Base-by-base conservation (phyloP, 2,329 filamentous ascomycete genomes). In the Fusarium mundagurra region DNA sequence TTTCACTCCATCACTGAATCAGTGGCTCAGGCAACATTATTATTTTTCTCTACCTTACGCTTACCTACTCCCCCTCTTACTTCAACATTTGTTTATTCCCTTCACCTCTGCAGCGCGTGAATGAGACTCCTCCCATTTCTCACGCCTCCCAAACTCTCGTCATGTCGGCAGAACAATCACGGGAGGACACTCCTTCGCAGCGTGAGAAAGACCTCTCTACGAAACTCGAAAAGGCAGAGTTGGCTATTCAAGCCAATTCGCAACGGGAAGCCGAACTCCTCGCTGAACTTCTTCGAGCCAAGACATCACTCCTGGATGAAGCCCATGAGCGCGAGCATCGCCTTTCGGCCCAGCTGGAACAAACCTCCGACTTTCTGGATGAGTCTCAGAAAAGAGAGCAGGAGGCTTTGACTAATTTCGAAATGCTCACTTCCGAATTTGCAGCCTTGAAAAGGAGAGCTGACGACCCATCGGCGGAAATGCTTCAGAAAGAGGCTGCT, bases 161-260 rank as follows among this genome's bases (percentile, higher is more conserved):
- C 31, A 71, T 71, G 68, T 38, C 61, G 24, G 39, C 36, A 13
- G 38, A 64, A 45, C 63, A 64, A 18, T 24, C 39, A 33, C 36
- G 20, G 6, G 34, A 50, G 34, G 11, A 27, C 13, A 16, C 12
- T 22, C 34, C 29, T n/a, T 61, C 64, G 11, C 36, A 70, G 24
- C 61, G 65, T 3, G 65, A 73, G 43, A 65, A 22, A 27, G 61
- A 70, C 8, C 71, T 73, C 17, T 48, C 51, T 8, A 17, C 27
- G 22, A 55, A 67, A 22, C 65, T 73, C 6, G 41, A 65, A n/a
- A 44, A 55, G n/a, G 64, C 69, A 8, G 53, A 68, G 5, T 41
- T 34, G 6, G 48, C 68, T 9, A 64, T 60, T 5, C 24, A 48
- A 8, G 61, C 39, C 22, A 61, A 67, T 10, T 31, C 45, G 5